Percentiles rank a stretch among this genome's conserved stretches.
Evolutionary conservation across 169 alveolate genomes (phyloP).

Genomic region (Fabrea salina): DNA sequence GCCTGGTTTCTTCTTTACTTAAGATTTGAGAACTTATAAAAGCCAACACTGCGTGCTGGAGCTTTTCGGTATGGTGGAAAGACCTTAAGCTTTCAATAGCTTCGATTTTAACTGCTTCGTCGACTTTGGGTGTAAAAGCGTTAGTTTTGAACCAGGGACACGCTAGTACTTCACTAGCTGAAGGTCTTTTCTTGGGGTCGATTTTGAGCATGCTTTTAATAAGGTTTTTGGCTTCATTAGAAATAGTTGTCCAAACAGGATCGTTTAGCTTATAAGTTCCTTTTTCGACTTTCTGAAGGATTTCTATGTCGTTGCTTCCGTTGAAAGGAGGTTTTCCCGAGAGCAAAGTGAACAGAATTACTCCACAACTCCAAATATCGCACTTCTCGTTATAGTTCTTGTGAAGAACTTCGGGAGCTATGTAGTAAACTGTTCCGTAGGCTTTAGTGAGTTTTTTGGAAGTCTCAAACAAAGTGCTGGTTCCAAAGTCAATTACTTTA

Average conservation of each 20-base stretch:
- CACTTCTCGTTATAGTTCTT: conserved; percentile 56
- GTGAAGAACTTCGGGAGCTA: conserved; percentile 64
- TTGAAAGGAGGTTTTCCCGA: conserved; percentile 58
- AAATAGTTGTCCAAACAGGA: background rate
- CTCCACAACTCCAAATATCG: conserved; percentile 69
- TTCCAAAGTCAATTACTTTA: conserved; percentile 84
- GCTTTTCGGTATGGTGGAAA: conserved; percentile 36
- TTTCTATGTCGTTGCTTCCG: conserved; percentile 19
- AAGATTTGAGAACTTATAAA: conserved; percentile 52
- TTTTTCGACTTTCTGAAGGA: conserved; percentile 29
- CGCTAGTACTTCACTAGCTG: conserved; percentile 52
- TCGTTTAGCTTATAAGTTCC: background rate
- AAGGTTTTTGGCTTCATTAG: conserved; percentile 33
- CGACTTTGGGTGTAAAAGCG: conserved; percentile 22
- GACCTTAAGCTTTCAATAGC: conserved; percentile 33
- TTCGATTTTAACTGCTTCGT: conserved; percentile 29
- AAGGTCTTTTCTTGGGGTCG: conserved; percentile 54
- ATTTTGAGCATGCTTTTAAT: conserved; percentile 41
- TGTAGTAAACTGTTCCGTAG: conserved; percentile 59
- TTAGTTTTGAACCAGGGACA: conserved; percentile 54
- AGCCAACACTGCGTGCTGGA: conserved; percentile 57
- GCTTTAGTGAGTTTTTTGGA: conserved; percentile 42
- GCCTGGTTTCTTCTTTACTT: conserved; percentile 40
- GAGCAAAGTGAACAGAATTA: conserved; percentile 52
- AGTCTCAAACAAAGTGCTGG: conserved; percentile 46